Conservation (phyloP, 1,284 basidiomycete genomes). For the Trametes pubescens region DNA sequence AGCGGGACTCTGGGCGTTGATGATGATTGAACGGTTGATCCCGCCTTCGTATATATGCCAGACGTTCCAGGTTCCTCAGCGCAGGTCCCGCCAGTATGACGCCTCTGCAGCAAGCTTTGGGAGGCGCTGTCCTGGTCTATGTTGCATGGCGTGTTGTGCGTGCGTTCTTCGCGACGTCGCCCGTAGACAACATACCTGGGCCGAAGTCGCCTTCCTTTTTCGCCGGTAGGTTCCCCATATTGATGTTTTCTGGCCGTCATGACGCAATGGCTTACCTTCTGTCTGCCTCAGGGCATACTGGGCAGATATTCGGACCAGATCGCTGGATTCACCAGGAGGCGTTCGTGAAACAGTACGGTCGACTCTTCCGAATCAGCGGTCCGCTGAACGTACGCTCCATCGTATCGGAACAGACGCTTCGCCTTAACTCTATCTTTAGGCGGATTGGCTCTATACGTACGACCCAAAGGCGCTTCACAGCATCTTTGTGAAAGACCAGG, state of each 20-base stretch:
- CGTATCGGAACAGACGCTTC: too few relatives aligned
- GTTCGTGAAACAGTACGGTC: slow-evolving; percentile 27
- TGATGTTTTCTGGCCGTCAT: neutral
- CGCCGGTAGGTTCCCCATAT: slow-evolving; percentile 2
- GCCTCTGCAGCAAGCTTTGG: neutral
- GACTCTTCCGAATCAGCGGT: slow-evolving; percentile 22
- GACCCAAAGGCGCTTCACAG: slow-evolving; percentile 30
- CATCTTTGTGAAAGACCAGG: slow-evolving; percentile 33
- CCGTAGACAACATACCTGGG: slow-evolving; percentile 22
- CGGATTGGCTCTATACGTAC: slow-evolving; percentile 14
- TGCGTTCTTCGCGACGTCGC: slow-evolving; percentile 2
- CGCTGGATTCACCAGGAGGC: slow-evolving; percentile 31
- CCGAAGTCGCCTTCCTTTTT: slow-evolving; percentile 16
- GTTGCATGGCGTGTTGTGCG: neutral
- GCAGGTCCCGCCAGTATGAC: neutral
- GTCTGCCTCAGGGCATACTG: slow-evolving; percentile 24
- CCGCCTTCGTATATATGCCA: too few relatives aligned
- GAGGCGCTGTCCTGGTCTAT: neutral
- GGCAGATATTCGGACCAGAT: slow-evolving; percentile 24
- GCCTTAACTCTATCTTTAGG: neutral
- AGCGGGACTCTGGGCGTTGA: too few relatives aligned
- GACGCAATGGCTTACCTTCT: too few relatives aligned
- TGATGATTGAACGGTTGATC: too few relatives aligned
- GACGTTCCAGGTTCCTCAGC: too few relatives aligned
- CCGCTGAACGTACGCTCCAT: neutral